Evolutionary conservation across 2,329 filamentous ascomycete genomes (phyloP), one percentile per base, ranked within the genome.

Genomic region (Gyromitra esculenta): DNA sequence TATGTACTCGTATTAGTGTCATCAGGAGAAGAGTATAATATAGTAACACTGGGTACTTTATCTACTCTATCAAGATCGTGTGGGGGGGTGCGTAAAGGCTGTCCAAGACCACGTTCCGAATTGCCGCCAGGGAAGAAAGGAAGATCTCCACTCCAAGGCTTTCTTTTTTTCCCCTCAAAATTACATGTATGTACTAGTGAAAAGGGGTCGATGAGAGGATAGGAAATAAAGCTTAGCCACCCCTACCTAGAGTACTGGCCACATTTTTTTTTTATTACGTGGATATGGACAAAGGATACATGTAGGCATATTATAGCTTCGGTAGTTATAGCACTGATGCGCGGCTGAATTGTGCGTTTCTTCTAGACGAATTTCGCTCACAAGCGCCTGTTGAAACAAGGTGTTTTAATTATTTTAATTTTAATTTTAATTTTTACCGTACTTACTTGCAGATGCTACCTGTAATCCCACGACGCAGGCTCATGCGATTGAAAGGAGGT

Each of bases 321-420:
- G 75, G 75, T 37, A 75, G 70, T 77, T 75, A 37, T 43, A 39
- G 52, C 56, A 64, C 57, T 41, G 75, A 25, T 70, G 68, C 70
- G 64, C 63, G 71, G 70, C 57, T 73, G 68, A 73, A 73, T 68
- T 67, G 59, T 70, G 62, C 52, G 62, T 66, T 66, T 50, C 18
- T 66, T 43, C 6, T 37, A 7, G 18, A 56, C 18, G 41, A 31
- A 52, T 57, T 45, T 68, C 21, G 75, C 57, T 73, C 68, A 48
- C 18, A 65, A 60, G 64, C 59, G 70, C 70, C 63, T 77, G 41
- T 69, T 54, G 64, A 64, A 57, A 70, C 59, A 69, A 65, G 59
- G 35, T 64, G 59, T 69, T 37, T 25, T 37, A 13, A 31, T 31
- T 31, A 25, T 62, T 18, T 43, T 54, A n/a, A 41, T 65, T 48